Percentiles rank a stretch among this genome's conserved stretches.
Conservation (phyloP, 2,329 filamentous ascomycete genomes). For the Aspergillus pseudoviridinutans region DNA sequence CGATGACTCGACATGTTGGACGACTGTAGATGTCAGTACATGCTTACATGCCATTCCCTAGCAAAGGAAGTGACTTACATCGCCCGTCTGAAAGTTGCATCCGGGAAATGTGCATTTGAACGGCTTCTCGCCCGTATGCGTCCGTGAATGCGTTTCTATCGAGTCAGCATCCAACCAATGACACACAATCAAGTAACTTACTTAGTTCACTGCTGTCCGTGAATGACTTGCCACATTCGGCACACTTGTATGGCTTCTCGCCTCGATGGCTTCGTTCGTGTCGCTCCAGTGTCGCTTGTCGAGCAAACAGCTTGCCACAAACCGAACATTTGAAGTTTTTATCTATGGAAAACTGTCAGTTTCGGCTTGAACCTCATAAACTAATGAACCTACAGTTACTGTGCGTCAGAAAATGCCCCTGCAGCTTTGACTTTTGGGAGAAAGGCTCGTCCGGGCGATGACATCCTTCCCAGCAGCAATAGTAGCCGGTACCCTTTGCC, state of each 20-base stretch:
- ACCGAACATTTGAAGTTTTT: constrained; percentile 41
- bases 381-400: constrained; percentile 36
- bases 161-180: constrained; percentile 14
- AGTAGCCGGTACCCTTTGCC: constrained; percentile 39
- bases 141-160: constrained; percentile 41
- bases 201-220: constrained; percentile 44
- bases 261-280: constrained; percentile 44
- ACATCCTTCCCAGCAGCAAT: constrained; percentile 43
- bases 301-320: constrained; percentile 40
- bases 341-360: constrained; percentile 20
- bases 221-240: constrained; percentile 40
- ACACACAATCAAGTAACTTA: constrained; percentile 17
- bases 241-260: constrained; percentile 42
- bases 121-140: constrained; percentile 42
- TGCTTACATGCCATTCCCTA: neutral
- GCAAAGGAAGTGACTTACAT: constrained; percentile 29
- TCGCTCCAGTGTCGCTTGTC: constrained; percentile 41
- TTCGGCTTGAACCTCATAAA: neutral
- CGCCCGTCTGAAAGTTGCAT: constrained; percentile 42
- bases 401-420: constrained; percentile 43
- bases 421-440: constrained; percentile 44
- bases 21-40: constrained; percentile 24
- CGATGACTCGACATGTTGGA: constrained; percentile 45
- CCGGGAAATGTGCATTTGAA: constrained; percentile 42
- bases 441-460: constrained; percentile 42